Percentiles rank a stretch among this genome's conserved stretches.
Conservation (phyloP, 306 rosid species). For the Rosa lucieae region DNA sequence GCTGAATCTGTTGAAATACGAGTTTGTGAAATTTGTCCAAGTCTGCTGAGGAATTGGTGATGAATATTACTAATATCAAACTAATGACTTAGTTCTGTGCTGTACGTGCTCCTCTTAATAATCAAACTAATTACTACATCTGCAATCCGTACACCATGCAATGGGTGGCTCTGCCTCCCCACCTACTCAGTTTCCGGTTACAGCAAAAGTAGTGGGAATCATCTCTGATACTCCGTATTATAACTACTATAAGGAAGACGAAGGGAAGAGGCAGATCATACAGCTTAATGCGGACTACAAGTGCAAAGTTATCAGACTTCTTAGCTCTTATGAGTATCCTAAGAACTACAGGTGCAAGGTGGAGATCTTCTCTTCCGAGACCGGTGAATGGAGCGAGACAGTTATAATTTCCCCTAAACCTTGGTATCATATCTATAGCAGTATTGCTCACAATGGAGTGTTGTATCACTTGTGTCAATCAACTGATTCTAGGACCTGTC, state of each 20-base stretch:
- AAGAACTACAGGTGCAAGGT: neutral
- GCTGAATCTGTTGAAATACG: neutral
- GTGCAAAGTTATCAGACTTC: neutral
- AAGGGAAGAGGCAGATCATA: too few relatives aligned
- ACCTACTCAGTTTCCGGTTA: neutral
- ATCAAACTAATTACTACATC: neutral
- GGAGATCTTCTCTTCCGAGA: neutral
- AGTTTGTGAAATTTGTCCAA: neutral
- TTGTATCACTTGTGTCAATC: neutral
- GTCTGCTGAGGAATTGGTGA: neutral
- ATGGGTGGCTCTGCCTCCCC: neutral
- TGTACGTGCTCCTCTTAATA: neutral
- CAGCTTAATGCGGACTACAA: neutral
- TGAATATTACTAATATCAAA: neutral
- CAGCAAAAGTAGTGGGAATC: neutral
- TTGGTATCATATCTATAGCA: neutral
- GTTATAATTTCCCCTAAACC: neutral
- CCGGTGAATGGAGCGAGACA: neutral
- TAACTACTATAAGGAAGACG: neutral
- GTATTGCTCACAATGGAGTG: neutral
- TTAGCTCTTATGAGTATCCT: neutral
- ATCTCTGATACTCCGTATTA: neutral
- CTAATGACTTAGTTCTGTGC: neutral
- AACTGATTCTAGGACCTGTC: neutral
- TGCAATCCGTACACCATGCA: neutral